Base-by-base conservation (phyloP, 768 basidiomycete species). In the Pulveroboletus sp. region DNA sequence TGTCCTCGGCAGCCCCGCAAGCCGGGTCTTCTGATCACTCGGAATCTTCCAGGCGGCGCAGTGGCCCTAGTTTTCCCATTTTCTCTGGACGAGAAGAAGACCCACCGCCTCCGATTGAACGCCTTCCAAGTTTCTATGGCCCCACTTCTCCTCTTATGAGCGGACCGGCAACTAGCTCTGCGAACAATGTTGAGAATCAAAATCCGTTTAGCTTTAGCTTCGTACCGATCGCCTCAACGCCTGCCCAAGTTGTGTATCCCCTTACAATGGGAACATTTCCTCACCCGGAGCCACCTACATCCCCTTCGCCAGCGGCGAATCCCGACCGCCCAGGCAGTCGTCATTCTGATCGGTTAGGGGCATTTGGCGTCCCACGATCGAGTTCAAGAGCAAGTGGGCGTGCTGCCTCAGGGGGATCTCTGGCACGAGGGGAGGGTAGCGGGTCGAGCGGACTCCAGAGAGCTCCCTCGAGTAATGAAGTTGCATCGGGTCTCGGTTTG, bases 171-270 rank as follows among this genome's bases (percentile, higher is more conserved):
- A 81, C 77, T 21, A 77, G 72, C 53, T 76, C 78, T 31, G 74
- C 76, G 24, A 69, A 73, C 43, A 76, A 75, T 11, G 58, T 72
- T 2, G 82, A 82, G 63, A 83, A 80, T 57, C 76, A 74, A 33
- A 72, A 76, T 39, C 74, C 74, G 2, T 83, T 83, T 57, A 71
- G 64, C 50, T 82, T 81, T 57, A 67, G 71, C 41, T 81, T 79
- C 57, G 66, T 74, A 28, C 77, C 77, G 11, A 70, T 73, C n/a
- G 65, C 78, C 9, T 76, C 79, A 28, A 80, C 80, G 6, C 76
- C 79, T n/a, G 73, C 70, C 15, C 71, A 75, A 46, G 62, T 66
- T 26, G 59, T 55, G 26, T 75, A 63, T 73, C 73, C 65, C 39
- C 54, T 64, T 17, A 51, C 59, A 59, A 76, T 68, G 68, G 67